Percentiles rank a stretch among this genome's conserved stretches.
phyloP scores from a whole-genome alignment of 768 basidiomycete genomes.

The Boletellus ananas region DNA sequence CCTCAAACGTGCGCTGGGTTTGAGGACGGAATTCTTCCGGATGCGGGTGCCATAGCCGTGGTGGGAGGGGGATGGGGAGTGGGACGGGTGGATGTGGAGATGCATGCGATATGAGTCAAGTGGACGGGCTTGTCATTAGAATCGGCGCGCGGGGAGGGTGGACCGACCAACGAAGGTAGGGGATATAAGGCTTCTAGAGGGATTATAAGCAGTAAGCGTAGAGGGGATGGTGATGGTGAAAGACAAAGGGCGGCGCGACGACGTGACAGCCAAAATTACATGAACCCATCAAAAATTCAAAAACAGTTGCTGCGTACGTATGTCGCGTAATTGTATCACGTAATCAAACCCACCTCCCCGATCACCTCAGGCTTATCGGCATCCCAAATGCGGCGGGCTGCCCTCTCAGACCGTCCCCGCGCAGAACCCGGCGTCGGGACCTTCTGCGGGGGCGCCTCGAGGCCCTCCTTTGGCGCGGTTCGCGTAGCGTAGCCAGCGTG shows the following conservation, averaged over 20 bases:
- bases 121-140: conserved; percentile 18
- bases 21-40: conserved; percentile 49
- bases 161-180: conserved; percentile 31
- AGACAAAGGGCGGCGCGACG: conserved; percentile 25
- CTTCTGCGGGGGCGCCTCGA: too few relatives aligned
- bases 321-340: conserved; percentile 27
- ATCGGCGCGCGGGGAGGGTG: conserved; percentile 3
- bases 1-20: conserved; percentile 49
- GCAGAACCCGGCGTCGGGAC: too few relatives aligned
- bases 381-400: neutral
- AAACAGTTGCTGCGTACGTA: conserved; percentile 30
- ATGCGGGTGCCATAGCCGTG: conserved; percentile 54
- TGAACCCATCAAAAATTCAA: conserved; percentile 33
- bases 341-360: conserved; percentile 23
- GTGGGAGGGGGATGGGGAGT: conserved; percentile 8
- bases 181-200: neutral
- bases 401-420: too few relatives aligned
- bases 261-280: conserved; percentile 30
- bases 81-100: conserved; percentile 9
- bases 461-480: too few relatives aligned
- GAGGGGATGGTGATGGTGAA: conserved; percentile 27
- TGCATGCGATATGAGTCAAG: conserved; percentile 8
- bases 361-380: conserved; percentile 17
- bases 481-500: too few relatives aligned
- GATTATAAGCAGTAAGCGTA: neutral